Percentiles rank a stretch among this genome's conserved stretches.
These are phyloP conservation scores for Penstemon eatonii DNA, from an alignment of 257 asterid species.

Conservation along the genomic window DNA sequence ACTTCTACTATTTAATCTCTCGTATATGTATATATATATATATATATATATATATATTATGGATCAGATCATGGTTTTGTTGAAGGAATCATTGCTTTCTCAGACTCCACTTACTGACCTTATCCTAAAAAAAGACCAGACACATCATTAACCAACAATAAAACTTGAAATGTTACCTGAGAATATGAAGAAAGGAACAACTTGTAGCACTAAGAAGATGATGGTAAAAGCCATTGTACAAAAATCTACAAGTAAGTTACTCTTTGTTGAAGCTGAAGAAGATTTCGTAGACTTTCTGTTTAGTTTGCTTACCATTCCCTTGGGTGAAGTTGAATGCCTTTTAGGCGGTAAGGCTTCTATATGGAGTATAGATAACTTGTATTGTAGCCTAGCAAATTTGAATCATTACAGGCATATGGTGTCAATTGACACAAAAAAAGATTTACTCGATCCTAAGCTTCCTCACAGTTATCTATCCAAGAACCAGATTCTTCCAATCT, in stretches of 20 bases:
- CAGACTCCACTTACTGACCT: conserved; percentile 8
- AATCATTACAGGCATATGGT: not conserved
- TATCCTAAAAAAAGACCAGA: not conserved
- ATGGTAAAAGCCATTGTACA: conserved; percentile 12
- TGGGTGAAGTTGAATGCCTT: conserved; percentile 20
- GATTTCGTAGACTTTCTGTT: conserved; percentile 29
- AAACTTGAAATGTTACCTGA: too few species aligned
- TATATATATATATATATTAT: too few species aligned
- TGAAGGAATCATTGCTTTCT: not conserved
- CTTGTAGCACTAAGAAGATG: conserved; percentile 1
- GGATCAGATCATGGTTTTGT: conserved; percentile 24
- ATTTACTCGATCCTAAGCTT: conserved; percentile 16
- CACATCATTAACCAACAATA: not conserved
- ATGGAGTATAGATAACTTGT: conserved; percentile 19
- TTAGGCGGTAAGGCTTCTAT: conserved; percentile 1
- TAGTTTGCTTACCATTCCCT: conserved; percentile 24
- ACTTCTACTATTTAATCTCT: not conserved
- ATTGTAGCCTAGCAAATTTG: not conserved
- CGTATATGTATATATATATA: too few species aligned
- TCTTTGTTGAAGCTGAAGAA: conserved; percentile 24
- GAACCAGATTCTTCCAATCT: conserved; percentile 12
- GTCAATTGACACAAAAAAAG: not conserved
- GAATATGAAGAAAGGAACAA: not conserved
- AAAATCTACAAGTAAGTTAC: conserved; percentile 21
- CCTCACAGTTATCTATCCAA: not conserved